A percentile compares a stretch with the other conserved stretches of the same genome.
phyloP scores from a whole-genome alignment of 2,329 filamentous ascomycete species.

The Madurella fahalii region DNA sequence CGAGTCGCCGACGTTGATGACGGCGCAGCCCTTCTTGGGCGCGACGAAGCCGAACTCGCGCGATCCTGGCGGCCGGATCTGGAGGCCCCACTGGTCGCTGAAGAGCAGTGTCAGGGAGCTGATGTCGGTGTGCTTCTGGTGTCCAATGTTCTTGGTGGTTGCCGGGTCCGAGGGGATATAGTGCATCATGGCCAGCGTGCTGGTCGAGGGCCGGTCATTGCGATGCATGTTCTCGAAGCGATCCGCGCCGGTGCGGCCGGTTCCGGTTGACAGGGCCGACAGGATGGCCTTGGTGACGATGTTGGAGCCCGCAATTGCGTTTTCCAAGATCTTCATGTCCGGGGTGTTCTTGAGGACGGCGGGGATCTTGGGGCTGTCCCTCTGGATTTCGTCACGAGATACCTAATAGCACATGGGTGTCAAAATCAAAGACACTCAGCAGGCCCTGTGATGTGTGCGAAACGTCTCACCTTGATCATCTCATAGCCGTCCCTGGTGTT shows the following conservation, averaged over 20 bases:
- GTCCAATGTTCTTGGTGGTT: constrained; percentile 42
- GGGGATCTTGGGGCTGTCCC: constrained; percentile 43
- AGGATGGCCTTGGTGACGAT: constrained; percentile 49
- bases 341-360: constrained; percentile 45
- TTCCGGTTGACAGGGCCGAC: constrained; percentile 45
- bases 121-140: constrained; percentile 57
- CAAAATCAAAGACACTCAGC: not conserved
- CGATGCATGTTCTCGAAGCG: constrained; percentile 50
- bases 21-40: constrained; percentile 47
- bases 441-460: no score
- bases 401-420: not conserved
- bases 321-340: constrained; percentile 46
- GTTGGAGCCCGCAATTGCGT: constrained; percentile 48
- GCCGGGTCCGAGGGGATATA: constrained; percentile 44
- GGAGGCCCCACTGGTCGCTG: constrained; percentile 53
- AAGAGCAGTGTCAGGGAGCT: constrained; percentile 53
- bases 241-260: constrained; percentile 41
- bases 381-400: constrained; percentile 48
- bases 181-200: constrained; percentile 52
- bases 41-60: constrained; percentile 50
- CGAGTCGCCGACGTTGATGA: constrained; percentile 57
- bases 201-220: constrained; percentile 46
- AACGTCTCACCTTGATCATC: constrained; percentile 43
- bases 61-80: constrained; percentile 48
- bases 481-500: constrained; percentile 50